Conservation (phyloP, 1,284 basidiomycete species). For the Phylloporus gajari region DNA sequence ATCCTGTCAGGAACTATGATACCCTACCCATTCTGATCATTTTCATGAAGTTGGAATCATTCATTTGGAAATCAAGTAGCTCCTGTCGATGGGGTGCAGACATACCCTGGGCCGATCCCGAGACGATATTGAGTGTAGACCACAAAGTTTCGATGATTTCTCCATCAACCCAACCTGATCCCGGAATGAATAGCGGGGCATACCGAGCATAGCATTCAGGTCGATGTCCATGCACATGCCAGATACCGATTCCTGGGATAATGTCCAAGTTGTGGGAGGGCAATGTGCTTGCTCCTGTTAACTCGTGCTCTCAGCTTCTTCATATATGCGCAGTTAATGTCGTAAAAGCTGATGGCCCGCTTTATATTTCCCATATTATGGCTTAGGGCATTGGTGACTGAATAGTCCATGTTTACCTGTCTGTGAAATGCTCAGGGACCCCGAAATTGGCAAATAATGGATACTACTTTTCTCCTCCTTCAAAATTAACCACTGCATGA, state of each 20-base stretch:
- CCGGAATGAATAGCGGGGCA: too few relatives aligned
- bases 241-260: too few relatives aligned
- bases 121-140: slow-evolving; percentile 11
- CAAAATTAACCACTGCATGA: neutral
- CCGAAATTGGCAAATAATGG: too few relatives aligned
- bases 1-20: too few relatives aligned
- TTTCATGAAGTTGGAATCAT: slow-evolving; percentile 23
- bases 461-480: too few relatives aligned
- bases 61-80: slow-evolving; percentile 24
- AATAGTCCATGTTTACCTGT: slow-evolving; percentile 37
- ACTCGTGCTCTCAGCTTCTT: slow-evolving; percentile 6
- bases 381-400: slow-evolving; percentile 15
- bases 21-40: slow-evolving; percentile 20
- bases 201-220: too few relatives aligned
- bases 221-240: too few relatives aligned
- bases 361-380: slow-evolving; percentile 7
- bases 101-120: slow-evolving; percentile 7
- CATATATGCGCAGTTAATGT: slow-evolving; percentile 25
- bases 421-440: slow-evolving; percentile 8
- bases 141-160: too few relatives aligned
- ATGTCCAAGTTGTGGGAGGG: too few relatives aligned
- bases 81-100: slow-evolving; percentile 9
- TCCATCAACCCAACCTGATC: too few relatives aligned
- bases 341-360: slow-evolving; percentile 12
- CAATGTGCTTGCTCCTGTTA: too few relatives aligned